phyloP scores from a whole-genome alignment of 768 basidiomycete genomes.

The Leucocoprinus leucothites region DNA sequence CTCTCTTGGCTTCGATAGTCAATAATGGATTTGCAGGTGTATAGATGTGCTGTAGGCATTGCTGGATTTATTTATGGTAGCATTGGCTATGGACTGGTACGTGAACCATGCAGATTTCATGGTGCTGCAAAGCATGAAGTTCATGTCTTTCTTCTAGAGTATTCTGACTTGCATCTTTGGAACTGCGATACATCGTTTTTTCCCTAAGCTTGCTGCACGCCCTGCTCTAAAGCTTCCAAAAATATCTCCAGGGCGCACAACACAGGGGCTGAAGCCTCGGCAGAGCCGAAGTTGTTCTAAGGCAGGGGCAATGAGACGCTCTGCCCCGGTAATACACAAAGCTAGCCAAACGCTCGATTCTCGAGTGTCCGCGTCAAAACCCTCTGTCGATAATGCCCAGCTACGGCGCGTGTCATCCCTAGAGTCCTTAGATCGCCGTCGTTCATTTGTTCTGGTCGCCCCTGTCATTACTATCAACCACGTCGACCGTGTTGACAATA shows the following conservation, averaged over 20 bases:
- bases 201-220: not conserved
- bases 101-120: not conserved
- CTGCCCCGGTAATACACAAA: not conserved
- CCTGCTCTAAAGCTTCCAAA: not conserved
- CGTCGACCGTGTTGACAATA: conserved; percentile 9
- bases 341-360: not conserved
- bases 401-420: conserved; percentile 5
- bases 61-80: conserved; percentile 8
- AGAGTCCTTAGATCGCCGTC: conserved; percentile 1
- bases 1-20: not conserved
- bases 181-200: conserved; percentile 5
- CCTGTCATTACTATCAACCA: conserved; percentile 12
- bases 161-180: conserved; percentile 8
- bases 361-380: not conserved
- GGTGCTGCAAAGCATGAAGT: not conserved
- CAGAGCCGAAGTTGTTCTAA: not conserved
- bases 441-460: conserved; percentile 1
- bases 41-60: not conserved
- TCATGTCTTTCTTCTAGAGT: not conserved
- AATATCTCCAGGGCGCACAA: not conserved
- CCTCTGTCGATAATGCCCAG: not conserved
- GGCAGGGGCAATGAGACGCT: not conserved
- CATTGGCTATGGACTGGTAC: conserved; percentile 9
- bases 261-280: not conserved
- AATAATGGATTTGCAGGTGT: not conserved